A percentile compares a stretch with the other conserved stretches of the same genome.
These are phyloP conservation scores for Mucor irregularis DNA, from an alignment of 371 early-diverging fungal species.

Conservation along the genomic window DNA sequence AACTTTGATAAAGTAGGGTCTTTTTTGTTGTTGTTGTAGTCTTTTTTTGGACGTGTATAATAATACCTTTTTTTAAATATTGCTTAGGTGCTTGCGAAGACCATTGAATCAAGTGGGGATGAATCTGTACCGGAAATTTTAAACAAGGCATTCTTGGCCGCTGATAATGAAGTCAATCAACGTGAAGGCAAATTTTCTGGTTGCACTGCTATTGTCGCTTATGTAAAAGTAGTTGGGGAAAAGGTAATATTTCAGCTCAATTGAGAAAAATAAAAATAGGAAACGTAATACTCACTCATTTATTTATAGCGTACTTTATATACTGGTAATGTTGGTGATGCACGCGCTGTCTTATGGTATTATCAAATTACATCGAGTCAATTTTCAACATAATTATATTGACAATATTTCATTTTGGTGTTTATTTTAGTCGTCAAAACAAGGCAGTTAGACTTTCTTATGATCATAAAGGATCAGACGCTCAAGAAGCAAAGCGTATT, in stretches of 20 bases:
- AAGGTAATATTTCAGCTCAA: constrained; percentile 29
- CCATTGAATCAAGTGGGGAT: constrained; percentile 16
- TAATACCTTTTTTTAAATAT: background rate
- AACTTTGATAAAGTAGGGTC: constrained; percentile 78
- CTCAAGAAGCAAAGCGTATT: constrained; percentile 85
- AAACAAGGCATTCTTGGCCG: constrained; percentile 79
- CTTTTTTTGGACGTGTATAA: no score
- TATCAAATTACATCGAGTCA: no score
- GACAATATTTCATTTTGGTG: background rate
- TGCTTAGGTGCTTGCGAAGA: constrained; percentile 21
- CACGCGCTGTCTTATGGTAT: constrained; percentile 89
- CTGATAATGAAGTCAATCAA: constrained; percentile 78
- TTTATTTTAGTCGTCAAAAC: constrained; percentile 70
- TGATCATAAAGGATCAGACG: constrained; percentile 97
- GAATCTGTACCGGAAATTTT: constrained; percentile 76
- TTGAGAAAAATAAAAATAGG: background rate
- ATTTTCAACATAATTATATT: no score
- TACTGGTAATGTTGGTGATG: constrained; percentile 97
- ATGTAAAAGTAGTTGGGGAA: constrained; percentile 51
- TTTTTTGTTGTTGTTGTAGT: no score
- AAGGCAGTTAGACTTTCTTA: constrained; percentile 90
- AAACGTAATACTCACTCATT: background rate
- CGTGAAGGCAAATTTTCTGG: constrained; percentile 80
- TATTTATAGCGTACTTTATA: constrained; percentile 76
- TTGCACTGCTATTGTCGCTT: constrained; percentile 91